phyloP scores from a whole-genome alignment of 2,329 filamentous ascomycete species.

The Colletotrichum echinochloae region DNA sequence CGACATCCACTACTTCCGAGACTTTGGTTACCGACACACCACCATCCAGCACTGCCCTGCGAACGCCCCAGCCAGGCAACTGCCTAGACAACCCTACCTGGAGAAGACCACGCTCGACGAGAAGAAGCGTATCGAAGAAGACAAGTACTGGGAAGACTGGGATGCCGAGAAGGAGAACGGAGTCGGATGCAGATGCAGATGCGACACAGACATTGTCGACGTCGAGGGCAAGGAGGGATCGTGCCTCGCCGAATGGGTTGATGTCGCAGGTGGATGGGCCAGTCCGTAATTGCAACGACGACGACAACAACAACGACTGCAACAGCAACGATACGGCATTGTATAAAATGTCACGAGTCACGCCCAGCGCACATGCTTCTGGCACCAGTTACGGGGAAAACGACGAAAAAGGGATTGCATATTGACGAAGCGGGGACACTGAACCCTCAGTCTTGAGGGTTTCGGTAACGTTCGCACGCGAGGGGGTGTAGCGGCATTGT shows the following conservation, averaged over 20 bases:
- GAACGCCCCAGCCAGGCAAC: constrained; percentile 90
- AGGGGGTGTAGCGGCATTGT: constrained; percentile 33
- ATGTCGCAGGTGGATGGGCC: constrained; percentile 94
- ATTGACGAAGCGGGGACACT: constrained; percentile 37
- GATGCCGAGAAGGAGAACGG: constrained; percentile 94
- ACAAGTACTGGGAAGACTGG: constrained; percentile 93
- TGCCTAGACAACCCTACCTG: constrained; percentile 82
- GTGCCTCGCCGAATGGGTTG: constrained; percentile 95
- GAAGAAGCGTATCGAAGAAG: constrained; percentile 88
- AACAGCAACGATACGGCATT: constrained; percentile 12
- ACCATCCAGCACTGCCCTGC: constrained; percentile 99
- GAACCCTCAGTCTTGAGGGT: constrained; percentile 19
- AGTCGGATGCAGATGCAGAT: constrained; percentile 94
- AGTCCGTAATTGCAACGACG: constrained; percentile 51
- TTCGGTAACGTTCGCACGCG: constrained; percentile 31
- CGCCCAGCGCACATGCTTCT: constrained; percentile 22
- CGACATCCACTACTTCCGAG: constrained; percentile 98
- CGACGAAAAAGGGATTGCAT: constrained; percentile 34
- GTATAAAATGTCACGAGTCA: constrained; percentile 37
- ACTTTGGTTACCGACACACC: constrained; percentile 97
- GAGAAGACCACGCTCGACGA: constrained; percentile 85
- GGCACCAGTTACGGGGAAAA: constrained; percentile 28
- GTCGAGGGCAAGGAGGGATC: constrained; percentile 98
- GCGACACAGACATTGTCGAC: constrained; percentile 96
- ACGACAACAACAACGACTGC: background rate